Conservation (phyloP, 495 filamentous ascomycete genomes). For the Trichoderma parareesei region DNA sequence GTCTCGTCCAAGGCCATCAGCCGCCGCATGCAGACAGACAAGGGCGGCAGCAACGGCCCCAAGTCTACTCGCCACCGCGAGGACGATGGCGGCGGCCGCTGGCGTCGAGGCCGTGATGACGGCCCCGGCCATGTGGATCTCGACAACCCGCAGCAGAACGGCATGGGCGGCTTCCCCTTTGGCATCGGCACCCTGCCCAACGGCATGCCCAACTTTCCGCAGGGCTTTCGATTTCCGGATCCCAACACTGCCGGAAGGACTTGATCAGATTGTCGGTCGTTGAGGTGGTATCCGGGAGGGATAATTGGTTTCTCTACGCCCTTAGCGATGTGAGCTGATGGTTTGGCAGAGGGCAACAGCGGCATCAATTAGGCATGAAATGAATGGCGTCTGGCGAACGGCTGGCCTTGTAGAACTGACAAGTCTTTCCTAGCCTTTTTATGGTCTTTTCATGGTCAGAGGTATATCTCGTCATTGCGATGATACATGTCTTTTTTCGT, state of each 20-base stretch:
- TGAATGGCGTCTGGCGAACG: conserved; percentile 5
- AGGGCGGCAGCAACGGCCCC: conserved; percentile 63
- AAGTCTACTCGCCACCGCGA: conserved; percentile 55
- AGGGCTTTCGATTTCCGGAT: conserved; percentile 45
- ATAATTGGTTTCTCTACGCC: neutral
- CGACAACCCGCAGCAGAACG: conserved; percentile 31
- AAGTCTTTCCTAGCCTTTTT: neutral
- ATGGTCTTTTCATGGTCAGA: neutral
- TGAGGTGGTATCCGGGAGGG: neutral
- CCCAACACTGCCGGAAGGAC: conserved; percentile 16
- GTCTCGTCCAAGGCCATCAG: conserved; percentile 95
- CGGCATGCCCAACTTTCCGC: conserved; percentile 63
- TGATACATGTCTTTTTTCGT: neutral
- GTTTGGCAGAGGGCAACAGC: neutral
- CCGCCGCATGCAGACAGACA: conserved; percentile 71
- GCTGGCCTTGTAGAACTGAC: neutral
- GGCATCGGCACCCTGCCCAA: conserved; percentile 47
- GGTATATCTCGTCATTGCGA: neutral
- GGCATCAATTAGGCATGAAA: neutral
- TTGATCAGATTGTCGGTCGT: neutral
- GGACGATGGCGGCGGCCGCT: conserved; percentile 30
- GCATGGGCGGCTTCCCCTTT: conserved; percentile 53
- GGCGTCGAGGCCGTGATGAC: conserved; percentile 33
- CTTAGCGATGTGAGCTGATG: neutral
- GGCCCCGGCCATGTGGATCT: conserved; percentile 25